Conservation (phyloP, 192 early-diverging fungal genomes). For the Coemansia furcata region DNA sequence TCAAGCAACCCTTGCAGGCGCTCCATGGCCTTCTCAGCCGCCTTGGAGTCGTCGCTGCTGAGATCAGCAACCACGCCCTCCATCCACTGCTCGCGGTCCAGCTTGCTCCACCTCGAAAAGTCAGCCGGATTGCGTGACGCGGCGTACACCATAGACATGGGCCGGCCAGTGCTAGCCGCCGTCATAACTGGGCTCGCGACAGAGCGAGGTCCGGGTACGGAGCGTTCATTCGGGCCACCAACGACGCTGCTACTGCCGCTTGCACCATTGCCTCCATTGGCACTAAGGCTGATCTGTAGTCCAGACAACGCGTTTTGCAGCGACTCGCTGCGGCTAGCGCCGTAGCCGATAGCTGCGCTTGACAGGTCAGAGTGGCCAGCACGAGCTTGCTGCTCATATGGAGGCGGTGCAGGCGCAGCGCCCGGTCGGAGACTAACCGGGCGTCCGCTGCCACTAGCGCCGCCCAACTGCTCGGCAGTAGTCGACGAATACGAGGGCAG, state of each 20-base stretch:
- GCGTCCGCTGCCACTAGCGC: slow-evolving; percentile 9
- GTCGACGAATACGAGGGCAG: slow-evolving; percentile 46
- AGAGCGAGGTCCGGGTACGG: neutral
- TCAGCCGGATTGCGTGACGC: slow-evolving; percentile 12
- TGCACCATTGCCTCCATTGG: neutral
- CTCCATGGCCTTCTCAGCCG: slow-evolving; percentile 38
- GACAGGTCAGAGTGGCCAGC: slow-evolving; percentile 15
- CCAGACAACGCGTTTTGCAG: slow-evolving; percentile 17
- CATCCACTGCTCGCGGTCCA: slow-evolving; percentile 42
- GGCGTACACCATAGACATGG: slow-evolving; percentile 8
- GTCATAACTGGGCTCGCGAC: slow-evolving; percentile 10
- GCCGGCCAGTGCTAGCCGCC: neutral
- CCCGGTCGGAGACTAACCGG: neutral
- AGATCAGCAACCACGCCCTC: slow-evolving; percentile 32
- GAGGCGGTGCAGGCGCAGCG: neutral
- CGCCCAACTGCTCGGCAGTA: slow-evolving; percentile 28
- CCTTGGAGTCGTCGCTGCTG: slow-evolving; percentile 31
- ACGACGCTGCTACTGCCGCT: neutral
- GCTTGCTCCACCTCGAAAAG: slow-evolving; percentile 27
- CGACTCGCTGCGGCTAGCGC: slow-evolving; percentile 17
- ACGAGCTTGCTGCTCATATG: slow-evolving; percentile 1
- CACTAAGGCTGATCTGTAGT: slow-evolving; percentile 9
- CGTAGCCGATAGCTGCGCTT: slow-evolving; percentile 35
- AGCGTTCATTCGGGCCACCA: neutral
- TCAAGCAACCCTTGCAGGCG: slow-evolving; percentile 22